Conservation (phyloP, 495 filamentous ascomycete genomes). For the Neurospora sp. region DNA sequence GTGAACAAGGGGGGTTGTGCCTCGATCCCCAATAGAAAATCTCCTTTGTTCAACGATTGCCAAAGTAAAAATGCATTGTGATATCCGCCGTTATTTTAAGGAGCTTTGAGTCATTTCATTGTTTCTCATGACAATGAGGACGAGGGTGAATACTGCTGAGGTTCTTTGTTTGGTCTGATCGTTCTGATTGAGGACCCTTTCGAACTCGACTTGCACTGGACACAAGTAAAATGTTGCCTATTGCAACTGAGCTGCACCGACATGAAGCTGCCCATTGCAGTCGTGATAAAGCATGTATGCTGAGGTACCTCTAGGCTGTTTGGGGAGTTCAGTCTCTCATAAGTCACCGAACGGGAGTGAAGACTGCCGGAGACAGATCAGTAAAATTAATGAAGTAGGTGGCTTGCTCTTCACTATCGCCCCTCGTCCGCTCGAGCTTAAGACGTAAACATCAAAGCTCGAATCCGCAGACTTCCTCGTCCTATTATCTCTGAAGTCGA, state of each 20-base stretch:
- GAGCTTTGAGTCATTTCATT: background rate
- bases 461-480: background rate
- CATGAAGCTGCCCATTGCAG: too few relatives aligned
- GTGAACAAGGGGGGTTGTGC: too few relatives aligned
- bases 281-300: too few relatives aligned
- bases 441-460: background rate
- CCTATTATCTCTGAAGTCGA: background rate
- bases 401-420: background rate
- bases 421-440: background rate
- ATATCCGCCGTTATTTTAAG: background rate
- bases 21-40: background rate
- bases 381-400: background rate
- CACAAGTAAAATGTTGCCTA: too few relatives aligned
- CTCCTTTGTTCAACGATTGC: background rate
- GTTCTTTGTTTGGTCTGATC: background rate
- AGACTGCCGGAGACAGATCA: too few relatives aligned
- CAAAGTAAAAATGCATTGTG: background rate
- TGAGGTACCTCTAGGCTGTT: too few relatives aligned
- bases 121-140: background rate
- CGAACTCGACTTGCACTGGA: background rate
- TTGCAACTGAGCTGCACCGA: too few relatives aligned
- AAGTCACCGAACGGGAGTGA: too few relatives aligned
- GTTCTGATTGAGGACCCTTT: background rate
- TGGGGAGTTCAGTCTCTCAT: fast-evolving
- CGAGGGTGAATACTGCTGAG: fast-evolving